A percentile compares a stretch with the other conserved stretches of the same genome.
Evolutionary conservation across 78 protist genomes (phyloP).

Genomic region (Goniomonas avonlea): DNA sequence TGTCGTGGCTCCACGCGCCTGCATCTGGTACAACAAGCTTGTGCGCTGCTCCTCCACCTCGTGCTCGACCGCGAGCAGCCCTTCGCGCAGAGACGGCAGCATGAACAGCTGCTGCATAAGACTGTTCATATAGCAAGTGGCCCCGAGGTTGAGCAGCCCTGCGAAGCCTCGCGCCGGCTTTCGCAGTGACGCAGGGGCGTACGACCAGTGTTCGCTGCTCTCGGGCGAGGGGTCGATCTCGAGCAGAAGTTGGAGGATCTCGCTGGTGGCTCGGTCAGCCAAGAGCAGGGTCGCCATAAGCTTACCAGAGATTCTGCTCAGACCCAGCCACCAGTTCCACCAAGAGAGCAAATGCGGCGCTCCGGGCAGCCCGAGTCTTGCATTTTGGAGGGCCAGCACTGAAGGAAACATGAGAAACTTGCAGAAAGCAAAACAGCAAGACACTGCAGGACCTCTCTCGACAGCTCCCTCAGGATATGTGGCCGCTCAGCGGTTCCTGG

Average conservation of each 20-base stretch:
- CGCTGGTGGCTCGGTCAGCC: neutral
- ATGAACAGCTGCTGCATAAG: slow-evolving; percentile 69
- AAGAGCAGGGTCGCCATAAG: neutral
- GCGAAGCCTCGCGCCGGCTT: slow-evolving; percentile 54
- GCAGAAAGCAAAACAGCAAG: neutral
- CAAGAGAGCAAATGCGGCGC: neutral
- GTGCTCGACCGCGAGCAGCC: neutral
- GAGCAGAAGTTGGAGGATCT: neutral
- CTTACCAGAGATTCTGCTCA: neutral
- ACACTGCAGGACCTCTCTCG: too few relatives aligned
- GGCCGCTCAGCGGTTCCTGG: too few relatives aligned
- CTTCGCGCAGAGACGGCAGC: slow-evolving; percentile 45
- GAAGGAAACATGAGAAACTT: neutral
- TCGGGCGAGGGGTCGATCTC: neutral
- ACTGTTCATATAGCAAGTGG: slow-evolving; percentile 80
- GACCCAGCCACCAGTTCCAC: neutral
- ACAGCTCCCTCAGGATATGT: too few relatives aligned
- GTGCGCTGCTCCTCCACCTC: neutral
- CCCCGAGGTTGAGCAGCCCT: slow-evolving; percentile 75
- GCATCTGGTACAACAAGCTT: slow-evolving; percentile 58
- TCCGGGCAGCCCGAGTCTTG: neutral
- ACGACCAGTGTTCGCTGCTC: neutral
- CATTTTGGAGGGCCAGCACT: slow-evolving; percentile 20
- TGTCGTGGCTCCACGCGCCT: too few relatives aligned
- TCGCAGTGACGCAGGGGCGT: neutral